Conservation (phyloP, 2,329 filamentous ascomycete species). For the Arthrobotrys musiformis region DNA sequence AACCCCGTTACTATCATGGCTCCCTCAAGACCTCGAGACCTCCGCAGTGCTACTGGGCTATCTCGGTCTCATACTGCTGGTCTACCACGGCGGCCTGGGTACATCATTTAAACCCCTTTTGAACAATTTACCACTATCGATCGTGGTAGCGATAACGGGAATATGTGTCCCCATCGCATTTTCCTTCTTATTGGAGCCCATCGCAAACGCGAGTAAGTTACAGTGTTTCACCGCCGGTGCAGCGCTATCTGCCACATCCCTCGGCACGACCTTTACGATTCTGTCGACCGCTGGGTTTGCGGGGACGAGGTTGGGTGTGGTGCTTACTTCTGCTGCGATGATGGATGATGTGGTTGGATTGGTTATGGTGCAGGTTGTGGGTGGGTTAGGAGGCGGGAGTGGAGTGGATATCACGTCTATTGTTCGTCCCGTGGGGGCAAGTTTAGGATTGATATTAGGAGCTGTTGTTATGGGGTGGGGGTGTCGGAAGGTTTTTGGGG, state of each 20-base stretch:
- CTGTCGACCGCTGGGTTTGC: conserved; percentile 71
- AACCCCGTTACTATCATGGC: conserved; percentile 72
- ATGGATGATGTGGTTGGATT: conserved; percentile 83
- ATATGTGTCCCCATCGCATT: conserved; percentile 73
- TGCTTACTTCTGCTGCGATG: conserved; percentile 79
- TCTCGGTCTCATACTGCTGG: conserved; percentile 76
- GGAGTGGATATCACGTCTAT: conserved; percentile 2
- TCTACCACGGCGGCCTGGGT: conserved; percentile 75
- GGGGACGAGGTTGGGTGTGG: conserved; percentile 69
- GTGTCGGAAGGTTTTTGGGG: not conserved
- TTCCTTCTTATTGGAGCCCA: conserved; percentile 70
- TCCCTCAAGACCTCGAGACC: conserved; percentile 68
- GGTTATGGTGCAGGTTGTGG: conserved; percentile 80
- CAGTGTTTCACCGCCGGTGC: conserved; percentile 79
- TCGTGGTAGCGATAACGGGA: conserved; percentile 73
- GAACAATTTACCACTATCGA: conserved; percentile 71
- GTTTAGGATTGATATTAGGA: conserved; percentile 52
- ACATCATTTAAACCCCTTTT: conserved; percentile 69
- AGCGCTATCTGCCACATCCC: conserved; percentile 77
- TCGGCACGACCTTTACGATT: conserved; percentile 77
- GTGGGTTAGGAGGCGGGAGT: conserved; percentile 66
- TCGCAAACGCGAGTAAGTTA: conserved; percentile 67
- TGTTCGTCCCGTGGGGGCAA: conserved; percentile 66
- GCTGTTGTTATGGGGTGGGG: conserved; percentile 37
- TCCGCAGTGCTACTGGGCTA: conserved; percentile 75